Evolutionary conservation across 169 alveolate genomes (phyloP), one percentile per base, ranked within the genome.

Genomic region (Cryptosporidium muris): DNA sequence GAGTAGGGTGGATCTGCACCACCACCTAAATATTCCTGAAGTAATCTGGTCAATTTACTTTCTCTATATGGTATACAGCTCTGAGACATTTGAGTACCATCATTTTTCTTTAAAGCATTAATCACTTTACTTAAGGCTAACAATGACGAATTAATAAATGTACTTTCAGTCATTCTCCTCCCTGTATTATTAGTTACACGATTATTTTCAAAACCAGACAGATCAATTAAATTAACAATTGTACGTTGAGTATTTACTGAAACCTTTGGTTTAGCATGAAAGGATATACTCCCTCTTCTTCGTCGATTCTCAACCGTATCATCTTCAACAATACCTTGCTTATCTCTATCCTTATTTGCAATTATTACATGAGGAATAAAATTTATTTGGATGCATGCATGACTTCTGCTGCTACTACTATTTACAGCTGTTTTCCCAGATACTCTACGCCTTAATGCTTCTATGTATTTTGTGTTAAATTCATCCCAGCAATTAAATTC

Each of bases 11-110:
- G 82, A 43, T 63, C 85, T 7, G 80, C 82, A 36, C 89, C 82
- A 4, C 85, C 85, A 37, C 82, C 89, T 62, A 81, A 66, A 16
- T 64, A 81, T 42, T 81, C 82, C 4, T 81, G 89, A 14, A 81
- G 45, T 36, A 81, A 43, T 38, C 89, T 49, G 12, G 89, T 81
- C 8, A 81, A 63, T 64, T 81, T 81, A n/a, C 85, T 66, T 60
- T 81, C 82, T 38, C 89, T 67, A 64, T 81, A 81, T 42, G 89
- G 89, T 2, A 74, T 74, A n/a, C 85, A 74, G 40, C 74, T 74
- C n/a, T 74, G 85, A 25, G 68, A 37, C 12, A 62, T 58, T 2
- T 58, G 56, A 4, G 66, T 74, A 4, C 85, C 85, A 14, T 36
- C 68, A 74, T 60, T 74, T 25, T 65, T 81, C 82, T 81, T 81